Evolutionary conservation across 257 asterid genomes (phyloP).

Genomic region (Phtheirospermum japonicum): DNA sequence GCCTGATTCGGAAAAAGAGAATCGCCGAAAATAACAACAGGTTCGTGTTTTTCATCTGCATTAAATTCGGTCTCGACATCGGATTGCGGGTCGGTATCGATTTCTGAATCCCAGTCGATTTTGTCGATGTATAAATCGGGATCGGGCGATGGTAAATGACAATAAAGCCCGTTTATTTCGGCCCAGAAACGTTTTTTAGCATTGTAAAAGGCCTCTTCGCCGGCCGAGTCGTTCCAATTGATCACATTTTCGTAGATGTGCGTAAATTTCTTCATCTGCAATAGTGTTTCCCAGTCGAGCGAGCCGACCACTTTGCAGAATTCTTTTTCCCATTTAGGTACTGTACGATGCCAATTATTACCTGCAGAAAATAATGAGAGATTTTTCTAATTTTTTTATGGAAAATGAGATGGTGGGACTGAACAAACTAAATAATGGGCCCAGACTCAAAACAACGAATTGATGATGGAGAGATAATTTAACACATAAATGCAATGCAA

Average conservation of each 20-base stretch:
- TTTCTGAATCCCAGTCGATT: conserved; percentile 54
- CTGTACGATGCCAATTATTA: conserved; percentile 48
- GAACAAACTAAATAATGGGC: neutral
- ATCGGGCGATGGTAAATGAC: conserved; percentile 47
- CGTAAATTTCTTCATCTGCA: conserved; percentile 48
- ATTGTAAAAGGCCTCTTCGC: conserved; percentile 56
- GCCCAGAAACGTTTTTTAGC: conserved; percentile 79
- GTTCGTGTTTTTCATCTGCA: conserved; percentile 35
- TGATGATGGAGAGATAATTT: neutral
- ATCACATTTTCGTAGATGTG: conserved; percentile 55
- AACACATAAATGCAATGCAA: neutral
- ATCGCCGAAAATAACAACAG: conserved; percentile 63
- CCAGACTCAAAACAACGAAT: neutral
- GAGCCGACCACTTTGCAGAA: conserved; percentile 66
- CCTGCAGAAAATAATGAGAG: conserved; percentile 35
- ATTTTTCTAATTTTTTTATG: neutral
- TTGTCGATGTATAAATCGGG: conserved; percentile 61
- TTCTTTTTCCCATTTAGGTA: conserved; percentile 73
- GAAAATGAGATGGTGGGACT: neutral
- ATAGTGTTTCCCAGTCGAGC: conserved; percentile 60
- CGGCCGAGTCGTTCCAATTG: conserved; percentile 78
- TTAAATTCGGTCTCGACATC: conserved; percentile 39
- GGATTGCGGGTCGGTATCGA: conserved; percentile 31
- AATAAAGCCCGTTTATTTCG: conserved; percentile 45
- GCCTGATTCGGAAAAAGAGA: conserved; percentile 38